These are phyloP conservation scores for Eucommia ulmoides DNA, from an alignment of 257 asterid genomes.

Conservation along the genomic window DNA sequence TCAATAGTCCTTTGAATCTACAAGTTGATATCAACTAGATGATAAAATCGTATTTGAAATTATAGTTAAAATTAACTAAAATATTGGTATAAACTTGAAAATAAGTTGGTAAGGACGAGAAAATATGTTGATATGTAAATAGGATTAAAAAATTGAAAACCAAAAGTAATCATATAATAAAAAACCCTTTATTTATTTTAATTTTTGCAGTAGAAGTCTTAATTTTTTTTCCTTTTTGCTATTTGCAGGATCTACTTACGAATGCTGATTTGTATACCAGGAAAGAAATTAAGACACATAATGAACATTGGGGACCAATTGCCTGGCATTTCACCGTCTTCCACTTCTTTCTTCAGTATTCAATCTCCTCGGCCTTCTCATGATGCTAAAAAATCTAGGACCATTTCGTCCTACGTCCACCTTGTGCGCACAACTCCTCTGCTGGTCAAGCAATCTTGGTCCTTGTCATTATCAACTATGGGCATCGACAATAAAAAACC, in stretches of 20 bases:
- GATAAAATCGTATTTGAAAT: too few relatives aligned
- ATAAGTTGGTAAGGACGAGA: too few relatives aligned
- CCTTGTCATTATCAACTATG: constrained; percentile 55
- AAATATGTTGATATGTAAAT: too few relatives aligned
- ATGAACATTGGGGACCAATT: constrained; percentile 48
- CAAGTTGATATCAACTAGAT: too few relatives aligned
- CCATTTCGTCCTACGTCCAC: constrained; percentile 45
- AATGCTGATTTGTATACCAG: constrained; percentile 80
- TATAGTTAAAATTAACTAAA: too few relatives aligned
- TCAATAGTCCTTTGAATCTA: too few relatives aligned
- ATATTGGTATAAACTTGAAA: too few relatives aligned
- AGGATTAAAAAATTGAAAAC: too few relatives aligned
- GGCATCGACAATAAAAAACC: constrained; percentile 32
- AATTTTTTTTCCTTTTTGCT: too few relatives aligned
- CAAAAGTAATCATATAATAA: too few relatives aligned
- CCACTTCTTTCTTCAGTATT: constrained; percentile 47
- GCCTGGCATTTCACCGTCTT: constrained; percentile 67
- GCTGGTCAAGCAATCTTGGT: constrained; percentile 83
- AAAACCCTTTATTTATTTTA: too few relatives aligned
- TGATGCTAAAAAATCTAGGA: constrained; percentile 36
- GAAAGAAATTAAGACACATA: constrained; percentile 65
- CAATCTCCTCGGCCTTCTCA: constrained; percentile 43
- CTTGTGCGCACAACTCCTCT: constrained; percentile 55
- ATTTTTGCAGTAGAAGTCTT: too few relatives aligned
- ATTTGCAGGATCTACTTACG: constrained; percentile 77